Percentiles rank a stretch among this genome's conserved stretches.
These are phyloP conservation scores for Mallotus japonicus DNA, from an alignment of 441 rosid species.

Conservation along the genomic window DNA sequence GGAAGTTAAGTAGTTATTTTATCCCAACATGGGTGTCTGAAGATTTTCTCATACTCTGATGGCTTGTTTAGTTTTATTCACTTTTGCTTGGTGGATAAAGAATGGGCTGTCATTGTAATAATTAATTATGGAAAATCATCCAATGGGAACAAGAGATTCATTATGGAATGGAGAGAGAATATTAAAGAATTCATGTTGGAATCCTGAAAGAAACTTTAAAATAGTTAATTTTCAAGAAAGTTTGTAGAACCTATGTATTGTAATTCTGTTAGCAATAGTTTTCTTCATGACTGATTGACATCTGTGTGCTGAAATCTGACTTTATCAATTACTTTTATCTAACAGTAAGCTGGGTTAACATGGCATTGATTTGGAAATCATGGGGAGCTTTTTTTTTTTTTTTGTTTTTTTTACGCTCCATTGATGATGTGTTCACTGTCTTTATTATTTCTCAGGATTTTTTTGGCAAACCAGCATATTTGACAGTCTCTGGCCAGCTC, in stretches of 20 bases:
- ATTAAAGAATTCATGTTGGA: not conserved
- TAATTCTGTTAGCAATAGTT: too few relatives aligned
- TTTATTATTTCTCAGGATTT: slow-evolving; percentile 60
- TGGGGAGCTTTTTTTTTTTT: too few relatives aligned
- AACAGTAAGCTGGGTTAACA: not conserved
- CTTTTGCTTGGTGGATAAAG: not conserved
- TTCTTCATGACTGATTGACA: not conserved
- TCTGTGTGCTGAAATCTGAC: not conserved
- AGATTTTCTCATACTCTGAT: not conserved
- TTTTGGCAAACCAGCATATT: slow-evolving; percentile 94
- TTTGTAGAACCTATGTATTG: too few relatives aligned
- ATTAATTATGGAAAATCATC: not conserved
- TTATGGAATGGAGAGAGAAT: not conserved
- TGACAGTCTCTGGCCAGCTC: slow-evolving; percentile 97
- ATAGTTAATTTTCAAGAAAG: too few relatives aligned
- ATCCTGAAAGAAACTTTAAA: not conserved
- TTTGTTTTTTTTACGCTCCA: not conserved
- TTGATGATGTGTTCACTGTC: slow-evolving; percentile 24
- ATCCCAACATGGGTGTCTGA: not conserved
- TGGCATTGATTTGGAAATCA: slow-evolving; percentile 8
- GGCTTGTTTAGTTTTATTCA: not conserved
- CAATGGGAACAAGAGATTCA: not conserved
- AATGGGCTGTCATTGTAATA: not conserved
- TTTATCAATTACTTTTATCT: too few relatives aligned
- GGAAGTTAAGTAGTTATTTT: too few relatives aligned